Base-by-base conservation (phyloP, 108 stramenopile species). In the Seminavis robusta region DNA sequence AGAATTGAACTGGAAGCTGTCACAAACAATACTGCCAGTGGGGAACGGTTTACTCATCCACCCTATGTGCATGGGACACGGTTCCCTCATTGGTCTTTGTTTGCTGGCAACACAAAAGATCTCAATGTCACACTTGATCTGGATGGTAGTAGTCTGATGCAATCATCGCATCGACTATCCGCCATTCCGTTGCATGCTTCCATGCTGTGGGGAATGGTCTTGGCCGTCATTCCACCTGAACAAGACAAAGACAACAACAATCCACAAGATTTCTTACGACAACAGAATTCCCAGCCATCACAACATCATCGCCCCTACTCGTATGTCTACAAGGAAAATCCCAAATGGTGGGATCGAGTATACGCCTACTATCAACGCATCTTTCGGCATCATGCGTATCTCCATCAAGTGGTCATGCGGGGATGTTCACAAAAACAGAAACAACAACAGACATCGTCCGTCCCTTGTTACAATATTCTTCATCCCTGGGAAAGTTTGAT, bases 401-500 rank as follows among this genome's bases (percentile, higher is more conserved):
- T 61, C n/a, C 59, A 61, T 25, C 23, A 33, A 11, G 27, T 38
- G 9, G 59, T 61, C 2, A 61, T 61, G 48, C 47, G 59, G 39
- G 59, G 59, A n/a, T 61, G 59, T 27, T n/a, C n/a, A n/a, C n/a
- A n/a, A n/a, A n/a, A n/a, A n/a, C n/a, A n/a, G n/a, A n/a, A n/a
- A n/a, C 3, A 33, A 30, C 19, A 52, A 16, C 28, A 62, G 2
- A 41, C 39, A 16, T n/a, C n/a, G n/a, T 24, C 17, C n/a, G 4
- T 50, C 6, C 47, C 47, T 25, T 54, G 51, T 34, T 63, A 63
- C 47, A 63, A 63, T 46, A 30, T 79, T 36, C 34, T 42, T 11
- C 80, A 81, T 52, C 80, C 80, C 1, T 69, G 76, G 80, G 80
- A 81, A 54, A 71, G 71, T 69, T 36, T 73, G 58, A 24, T 55